Evolutionary conservation across 2,329 filamentous ascomycete species (phyloP).

Genomic region (Colletotrichum sp.): DNA sequence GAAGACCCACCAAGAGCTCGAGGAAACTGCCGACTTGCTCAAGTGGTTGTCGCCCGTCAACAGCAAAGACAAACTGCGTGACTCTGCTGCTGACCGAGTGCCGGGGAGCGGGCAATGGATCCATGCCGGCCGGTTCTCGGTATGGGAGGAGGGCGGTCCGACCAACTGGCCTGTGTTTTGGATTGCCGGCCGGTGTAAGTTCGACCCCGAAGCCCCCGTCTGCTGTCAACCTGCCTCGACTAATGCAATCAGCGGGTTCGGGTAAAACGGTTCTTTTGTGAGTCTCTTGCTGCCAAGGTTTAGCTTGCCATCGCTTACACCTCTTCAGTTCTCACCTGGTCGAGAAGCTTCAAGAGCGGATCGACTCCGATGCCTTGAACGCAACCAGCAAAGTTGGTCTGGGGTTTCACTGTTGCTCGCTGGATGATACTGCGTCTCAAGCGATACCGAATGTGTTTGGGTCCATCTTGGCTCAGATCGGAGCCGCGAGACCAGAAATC

Average conservation of each 20-base stretch:
- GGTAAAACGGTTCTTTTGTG: conserved; percentile 33
- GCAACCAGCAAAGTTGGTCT: conserved; percentile 14
- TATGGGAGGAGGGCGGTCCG: conserved; percentile 18
- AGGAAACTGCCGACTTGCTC: conserved; percentile 20
- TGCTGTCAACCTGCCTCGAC: not conserved
- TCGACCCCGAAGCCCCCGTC: not conserved
- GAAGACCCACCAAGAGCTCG: conserved; percentile 15
- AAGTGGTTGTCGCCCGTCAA: conserved; percentile 25
- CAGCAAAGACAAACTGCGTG: conserved; percentile 17
- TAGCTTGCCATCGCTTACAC: not conserved
- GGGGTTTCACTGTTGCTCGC: conserved; percentile 29
- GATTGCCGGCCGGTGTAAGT: conserved; percentile 28
- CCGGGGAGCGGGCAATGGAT: conserved; percentile 26
- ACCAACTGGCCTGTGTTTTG: conserved; percentile 24
- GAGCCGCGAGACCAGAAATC: conserved; percentile 9
- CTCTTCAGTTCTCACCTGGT: conserved; percentile 25
- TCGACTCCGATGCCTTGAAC: not conserved
- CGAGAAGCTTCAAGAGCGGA: conserved; percentile 20
- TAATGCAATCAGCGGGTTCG: conserved; percentile 26
- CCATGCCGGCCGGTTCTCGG: conserved; percentile 15
- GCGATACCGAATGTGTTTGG: conserved; percentile 30
- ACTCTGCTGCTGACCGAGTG: conserved; percentile 18
- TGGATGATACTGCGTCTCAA: conserved; percentile 28
- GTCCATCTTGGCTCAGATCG: conserved; percentile 29
- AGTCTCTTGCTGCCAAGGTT: not conserved